phyloP scores from a whole-genome alignment of 768 basidiomycete genomes.

The Pleurotus citrinopileatus region DNA sequence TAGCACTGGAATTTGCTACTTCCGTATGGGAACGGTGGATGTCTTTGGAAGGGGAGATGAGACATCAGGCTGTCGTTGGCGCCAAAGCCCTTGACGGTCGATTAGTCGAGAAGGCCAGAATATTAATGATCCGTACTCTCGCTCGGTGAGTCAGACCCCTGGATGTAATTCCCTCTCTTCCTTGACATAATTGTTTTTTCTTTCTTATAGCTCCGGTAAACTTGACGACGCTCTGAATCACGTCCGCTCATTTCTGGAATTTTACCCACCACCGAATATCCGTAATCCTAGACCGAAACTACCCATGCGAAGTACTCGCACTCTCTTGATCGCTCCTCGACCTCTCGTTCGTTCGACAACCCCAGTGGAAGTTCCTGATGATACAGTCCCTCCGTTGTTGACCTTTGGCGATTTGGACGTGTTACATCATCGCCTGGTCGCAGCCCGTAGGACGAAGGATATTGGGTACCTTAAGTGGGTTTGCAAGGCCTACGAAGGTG shows the following conservation, averaged over 20 bases:
- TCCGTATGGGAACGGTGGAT: conserved; percentile 70
- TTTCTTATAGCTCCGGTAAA: conserved; percentile 39
- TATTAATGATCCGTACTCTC: conserved; percentile 63
- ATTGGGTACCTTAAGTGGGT: conserved; percentile 73
- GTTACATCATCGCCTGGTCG: conserved; percentile 71
- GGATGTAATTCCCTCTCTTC: neutral
- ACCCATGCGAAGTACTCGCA: conserved; percentile 56
- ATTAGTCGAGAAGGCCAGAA: conserved; percentile 65
- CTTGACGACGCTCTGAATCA: conserved; percentile 51
- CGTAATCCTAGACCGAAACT: conserved; percentile 38
- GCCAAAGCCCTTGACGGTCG: conserved; percentile 36
- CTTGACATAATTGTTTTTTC: conserved; percentile 1
- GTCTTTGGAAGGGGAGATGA: conserved; percentile 37
- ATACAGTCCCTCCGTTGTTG: conserved; percentile 76
- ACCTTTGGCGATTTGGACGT: conserved; percentile 76
- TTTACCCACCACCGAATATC: conserved; percentile 61
- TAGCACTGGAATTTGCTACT: conserved; percentile 51
- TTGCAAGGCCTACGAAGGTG: conserved; percentile 69
- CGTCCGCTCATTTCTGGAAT: conserved; percentile 57
- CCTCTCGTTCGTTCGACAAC: conserved; percentile 74
- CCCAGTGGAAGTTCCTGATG: conserved; percentile 60
- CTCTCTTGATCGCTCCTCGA: conserved; percentile 46
- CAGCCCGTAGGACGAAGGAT: conserved; percentile 36
- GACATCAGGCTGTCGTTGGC: conserved; percentile 13
- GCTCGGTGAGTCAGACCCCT: conserved; percentile 59